These are phyloP conservation scores for Boletus rufocinnamomeus DNA, from an alignment of 768 basidiomycete species.

Conservation along the genomic window DNA sequence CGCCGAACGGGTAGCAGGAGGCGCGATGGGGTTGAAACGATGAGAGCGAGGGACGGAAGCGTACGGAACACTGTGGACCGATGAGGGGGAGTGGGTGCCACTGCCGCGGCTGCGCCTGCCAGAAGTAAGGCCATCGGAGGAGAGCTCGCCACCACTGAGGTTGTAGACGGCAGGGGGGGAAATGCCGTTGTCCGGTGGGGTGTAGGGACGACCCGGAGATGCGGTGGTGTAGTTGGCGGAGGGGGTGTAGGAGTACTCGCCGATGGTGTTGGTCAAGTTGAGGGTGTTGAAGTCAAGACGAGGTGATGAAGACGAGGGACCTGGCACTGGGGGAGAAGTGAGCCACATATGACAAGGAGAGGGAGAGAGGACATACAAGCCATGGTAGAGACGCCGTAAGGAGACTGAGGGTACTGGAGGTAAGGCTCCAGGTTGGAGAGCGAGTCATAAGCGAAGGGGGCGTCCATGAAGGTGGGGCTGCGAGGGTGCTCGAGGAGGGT, in stretches of 20 bases:
- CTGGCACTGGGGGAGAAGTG: constrained; percentile 45
- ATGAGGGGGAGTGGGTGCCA: constrained; percentile 54
- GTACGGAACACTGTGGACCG: constrained; percentile 51
- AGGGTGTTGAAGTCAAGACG: constrained; percentile 65
- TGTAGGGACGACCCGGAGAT: constrained; percentile 62
- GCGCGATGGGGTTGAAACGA: constrained; percentile 73
- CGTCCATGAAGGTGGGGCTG: constrained; percentile 52
- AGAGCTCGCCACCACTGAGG: constrained; percentile 68
- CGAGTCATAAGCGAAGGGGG: constrained; percentile 48
- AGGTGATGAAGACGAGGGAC: constrained; percentile 52
- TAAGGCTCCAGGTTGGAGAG: constrained; percentile 52
- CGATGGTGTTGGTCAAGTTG: constrained; percentile 55
- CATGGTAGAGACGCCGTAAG: constrained; percentile 61
- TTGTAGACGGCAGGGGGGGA: constrained; percentile 74
- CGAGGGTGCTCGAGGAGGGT: constrained; percentile 53
- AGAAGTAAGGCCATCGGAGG: constrained; percentile 69
- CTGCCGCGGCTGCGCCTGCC: constrained; percentile 71
- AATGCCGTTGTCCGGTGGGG: constrained; percentile 66
- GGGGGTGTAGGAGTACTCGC: constrained; percentile 61
- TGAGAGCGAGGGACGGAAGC: constrained; percentile 72
- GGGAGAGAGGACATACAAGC: constrained; percentile 50
- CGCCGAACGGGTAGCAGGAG: constrained; percentile 53
- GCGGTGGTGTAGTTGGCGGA: constrained; percentile 54
- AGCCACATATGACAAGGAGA: constrained; percentile 3
- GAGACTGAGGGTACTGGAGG: constrained; percentile 69